phyloP scores from a whole-genome alignment of 2,329 filamentous ascomycete genomes.

The Tolypocladium cylindrosporum region DNA sequence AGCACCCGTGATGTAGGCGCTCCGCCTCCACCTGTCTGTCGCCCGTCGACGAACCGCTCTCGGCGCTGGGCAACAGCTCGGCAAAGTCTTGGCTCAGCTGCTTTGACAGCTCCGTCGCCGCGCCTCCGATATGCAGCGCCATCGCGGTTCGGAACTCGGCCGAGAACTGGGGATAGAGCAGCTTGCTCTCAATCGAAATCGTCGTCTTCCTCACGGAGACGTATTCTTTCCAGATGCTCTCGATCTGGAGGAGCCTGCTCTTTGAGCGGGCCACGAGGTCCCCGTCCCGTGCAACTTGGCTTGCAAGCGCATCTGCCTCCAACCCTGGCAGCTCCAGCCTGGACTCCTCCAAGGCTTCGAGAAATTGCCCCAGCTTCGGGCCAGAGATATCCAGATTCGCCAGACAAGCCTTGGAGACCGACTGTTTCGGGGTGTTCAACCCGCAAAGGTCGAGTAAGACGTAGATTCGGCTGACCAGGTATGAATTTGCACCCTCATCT shows the following conservation, averaged over 20 bases:
- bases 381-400: constrained; percentile 16
- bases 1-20: background rate
- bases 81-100: constrained; percentile 13
- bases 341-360: constrained; percentile 12
- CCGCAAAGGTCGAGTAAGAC: constrained; percentile 27
- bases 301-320: background rate
- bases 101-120: constrained; percentile 10
- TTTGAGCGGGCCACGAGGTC: constrained; percentile 4
- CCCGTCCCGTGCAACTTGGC: background rate
- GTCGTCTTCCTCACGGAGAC: constrained; percentile 16
- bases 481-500: constrained; percentile 9
- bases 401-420: constrained; percentile 8
- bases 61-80: background rate
- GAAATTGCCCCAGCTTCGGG: constrained; percentile 10
- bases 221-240: constrained; percentile 23
- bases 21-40: background rate
- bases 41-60: background rate
- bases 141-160: constrained; percentile 17
- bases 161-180: constrained; percentile 20
- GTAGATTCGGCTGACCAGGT: constrained; percentile 20
- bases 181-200: constrained; percentile 22
- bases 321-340: constrained; percentile 3
- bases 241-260: constrained; percentile 21
- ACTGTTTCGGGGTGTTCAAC: constrained; percentile 6
- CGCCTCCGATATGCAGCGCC: constrained; percentile 15